These are phyloP conservation scores for Sparassis latifolia DNA, from an alignment of 1,284 basidiomycete genomes.

Conservation along the genomic window DNA sequence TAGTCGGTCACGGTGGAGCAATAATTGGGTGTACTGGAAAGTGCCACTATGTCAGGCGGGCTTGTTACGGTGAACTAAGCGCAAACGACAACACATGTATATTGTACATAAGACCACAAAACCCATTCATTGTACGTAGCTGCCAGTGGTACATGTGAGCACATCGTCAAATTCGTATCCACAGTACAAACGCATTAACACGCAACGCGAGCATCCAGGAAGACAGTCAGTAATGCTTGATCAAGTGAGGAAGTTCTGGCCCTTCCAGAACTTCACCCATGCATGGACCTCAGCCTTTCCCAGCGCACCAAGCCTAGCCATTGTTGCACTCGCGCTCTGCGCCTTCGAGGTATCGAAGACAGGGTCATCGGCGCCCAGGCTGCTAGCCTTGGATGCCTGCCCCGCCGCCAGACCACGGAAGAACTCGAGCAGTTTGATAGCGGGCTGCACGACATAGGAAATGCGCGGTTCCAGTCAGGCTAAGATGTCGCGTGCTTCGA, in stretches of 20 bases:
- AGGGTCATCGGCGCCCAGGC: background rate
- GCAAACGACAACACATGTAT: no score
- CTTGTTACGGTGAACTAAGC: no score
- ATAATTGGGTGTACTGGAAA: no score
- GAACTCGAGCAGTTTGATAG: constrained; percentile 11
- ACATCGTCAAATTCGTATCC: no score
- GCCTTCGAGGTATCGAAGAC: background rate
- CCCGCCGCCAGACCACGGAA: constrained; percentile 4
- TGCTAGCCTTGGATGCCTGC: background rate
- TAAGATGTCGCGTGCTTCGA: background rate
- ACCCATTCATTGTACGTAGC: no score
- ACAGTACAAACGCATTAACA: no score
- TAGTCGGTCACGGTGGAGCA: no score
- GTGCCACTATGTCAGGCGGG: no score
- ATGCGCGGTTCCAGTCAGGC: background rate
- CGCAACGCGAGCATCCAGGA: no score
- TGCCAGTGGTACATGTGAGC: no score
- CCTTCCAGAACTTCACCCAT: background rate
- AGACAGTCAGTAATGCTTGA: background rate
- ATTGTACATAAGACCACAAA: no score
- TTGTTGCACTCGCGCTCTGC: background rate
- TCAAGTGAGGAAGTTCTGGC: background rate
- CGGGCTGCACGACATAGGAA: constrained; percentile 4
- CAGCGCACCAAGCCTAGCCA: background rate
- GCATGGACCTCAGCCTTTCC: background rate